Evolutionary conservation across 2,329 filamentous ascomycete species (phyloP), one percentile per base, ranked within the genome.

Genomic region (Fusarium mundagurra): DNA sequence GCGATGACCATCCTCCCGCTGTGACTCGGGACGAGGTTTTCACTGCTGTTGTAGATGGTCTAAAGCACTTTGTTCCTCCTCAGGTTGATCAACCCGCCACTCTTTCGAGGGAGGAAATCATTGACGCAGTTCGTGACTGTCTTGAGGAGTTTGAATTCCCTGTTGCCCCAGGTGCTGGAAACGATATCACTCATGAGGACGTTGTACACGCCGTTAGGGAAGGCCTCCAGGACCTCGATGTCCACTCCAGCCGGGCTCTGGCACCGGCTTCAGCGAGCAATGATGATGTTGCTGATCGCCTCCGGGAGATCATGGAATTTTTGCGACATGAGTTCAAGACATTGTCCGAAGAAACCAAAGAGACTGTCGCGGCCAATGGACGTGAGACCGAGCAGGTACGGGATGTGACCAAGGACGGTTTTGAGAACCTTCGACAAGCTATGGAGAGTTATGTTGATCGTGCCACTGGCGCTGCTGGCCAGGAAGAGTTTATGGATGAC

Each of bases 371-470:
- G 7, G 92, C 93, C 71, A 94, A 91, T 76, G 94, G 93, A 45
- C 89, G 91, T 66, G 94, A 96, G 80, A 96, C 94, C 0, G 95
- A 98, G 81, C 94, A 98, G 81, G 91, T 97, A 18, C 86, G 98
- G 9, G 94, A 96, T 81, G 93, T 94, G 2, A 92, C 97, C 48
- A 96, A 94, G 76, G 94, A 97, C 79, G 95, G 95, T 1, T 88
- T 98, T 20, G 94, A 97, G 75, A 92, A 90, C 74, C 88, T 98
- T 12, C 91, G 94, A 17, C 84, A 86, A 18, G 93, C 97, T 67
- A 93, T 98, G 62, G 94, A 98, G 76, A 86, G 86, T 48, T 97
- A 97, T 74, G 91, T 96, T 66, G 92, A 95, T 77, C 91, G 91
- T 53, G 90, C 91, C 13, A 87, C 90, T 22, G 93, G 93, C 68